phyloP scores from a whole-genome alignment of 2,329 filamentous ascomycete genomes.

The Pezicula carpinea region DNA sequence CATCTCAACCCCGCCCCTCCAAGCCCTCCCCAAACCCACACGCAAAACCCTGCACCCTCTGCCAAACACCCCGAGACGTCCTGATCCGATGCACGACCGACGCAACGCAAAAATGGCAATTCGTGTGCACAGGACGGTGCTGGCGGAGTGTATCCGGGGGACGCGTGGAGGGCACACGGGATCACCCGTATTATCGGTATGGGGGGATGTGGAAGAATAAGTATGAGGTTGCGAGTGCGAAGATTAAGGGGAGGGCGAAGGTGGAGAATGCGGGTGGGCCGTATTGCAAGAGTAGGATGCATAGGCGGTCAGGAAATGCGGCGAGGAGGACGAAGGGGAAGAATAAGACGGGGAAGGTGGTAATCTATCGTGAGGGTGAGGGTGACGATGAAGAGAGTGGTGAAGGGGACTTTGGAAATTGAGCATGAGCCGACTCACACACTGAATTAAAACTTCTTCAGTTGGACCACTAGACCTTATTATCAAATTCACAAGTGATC shows the following conservation, averaged over 20 bases:
- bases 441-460: too few species aligned
- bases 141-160: conserved; percentile 4
- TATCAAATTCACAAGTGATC: too few species aligned
- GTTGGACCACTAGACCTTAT: too few species aligned
- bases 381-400: too few species aligned
- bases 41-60: conserved; percentile 12
- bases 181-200: conserved; percentile 9
- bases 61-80: conserved; percentile 8
- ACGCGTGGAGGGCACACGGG: conserved; percentile 6
- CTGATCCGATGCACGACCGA: conserved; percentile 15
- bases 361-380: too few species aligned
- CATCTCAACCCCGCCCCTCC: background rate
- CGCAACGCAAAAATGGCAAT: conserved; percentile 10
- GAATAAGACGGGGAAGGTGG: background rate
- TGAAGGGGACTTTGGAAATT: too few species aligned
- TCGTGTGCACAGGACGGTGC: conserved; percentile 11
- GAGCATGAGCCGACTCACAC: too few species aligned
- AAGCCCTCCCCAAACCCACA: conserved; percentile 2
- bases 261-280: conserved; percentile 3
- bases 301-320: background rate
- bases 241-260: conserved; percentile 15
- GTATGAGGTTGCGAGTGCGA: conserved; percentile 14
- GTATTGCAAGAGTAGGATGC: background rate
- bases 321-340: background rate
- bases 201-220: conserved; percentile 18